phyloP scores from a whole-genome alignment of 2,329 filamentous ascomycete genomes.

The Neoscytalidium dimidiatum region DNA sequence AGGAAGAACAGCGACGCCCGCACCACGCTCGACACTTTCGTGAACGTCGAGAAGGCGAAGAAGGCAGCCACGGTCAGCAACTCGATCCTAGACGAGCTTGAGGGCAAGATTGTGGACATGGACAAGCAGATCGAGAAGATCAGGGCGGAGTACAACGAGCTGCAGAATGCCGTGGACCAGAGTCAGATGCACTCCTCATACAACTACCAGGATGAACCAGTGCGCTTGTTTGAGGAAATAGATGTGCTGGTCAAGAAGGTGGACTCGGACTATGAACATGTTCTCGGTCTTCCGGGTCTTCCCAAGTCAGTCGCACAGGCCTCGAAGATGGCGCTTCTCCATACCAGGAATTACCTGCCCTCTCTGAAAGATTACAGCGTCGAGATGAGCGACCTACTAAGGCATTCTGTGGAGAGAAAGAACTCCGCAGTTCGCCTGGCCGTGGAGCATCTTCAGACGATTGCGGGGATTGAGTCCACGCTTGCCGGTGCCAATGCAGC shows the following conservation, averaged over 20 bases:
- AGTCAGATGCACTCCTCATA: slow-evolving; percentile 55
- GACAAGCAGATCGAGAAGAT: slow-evolving; percentile 44
- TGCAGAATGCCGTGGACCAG: slow-evolving; percentile 46
- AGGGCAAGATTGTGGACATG: slow-evolving; percentile 52
- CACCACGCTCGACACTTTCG: slow-evolving; percentile 27
- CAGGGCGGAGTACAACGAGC: slow-evolving; percentile 45
- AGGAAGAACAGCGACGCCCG: slow-evolving; percentile 30
- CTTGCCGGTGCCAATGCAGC: slow-evolving; percentile 72
- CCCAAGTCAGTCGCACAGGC: slow-evolving; percentile 64
- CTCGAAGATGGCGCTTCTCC: slow-evolving; percentile 64
- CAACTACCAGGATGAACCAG: slow-evolving; percentile 63
- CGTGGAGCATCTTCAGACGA: slow-evolving; percentile 75
- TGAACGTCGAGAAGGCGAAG: slow-evolving; percentile 60
- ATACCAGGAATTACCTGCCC: slow-evolving; percentile 65
- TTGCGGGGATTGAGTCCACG: slow-evolving; percentile 76
- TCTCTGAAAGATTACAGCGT: slow-evolving; percentile 58
- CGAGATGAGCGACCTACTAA: slow-evolving; percentile 58
- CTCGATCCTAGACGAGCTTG: slow-evolving; percentile 63
- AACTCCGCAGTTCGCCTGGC: slow-evolving; percentile 68
- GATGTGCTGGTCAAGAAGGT: slow-evolving; percentile 85
- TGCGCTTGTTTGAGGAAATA: slow-evolving; percentile 77
- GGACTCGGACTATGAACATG: slow-evolving; percentile 78
- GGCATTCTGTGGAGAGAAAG: slow-evolving; percentile 60
- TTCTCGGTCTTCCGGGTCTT: slow-evolving; percentile 67
- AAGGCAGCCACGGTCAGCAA: slow-evolving; percentile 71